These are phyloP conservation scores for Chalciporus chontae DNA, from an alignment of 768 basidiomycete genomes.

Conservation along the genomic window DNA sequence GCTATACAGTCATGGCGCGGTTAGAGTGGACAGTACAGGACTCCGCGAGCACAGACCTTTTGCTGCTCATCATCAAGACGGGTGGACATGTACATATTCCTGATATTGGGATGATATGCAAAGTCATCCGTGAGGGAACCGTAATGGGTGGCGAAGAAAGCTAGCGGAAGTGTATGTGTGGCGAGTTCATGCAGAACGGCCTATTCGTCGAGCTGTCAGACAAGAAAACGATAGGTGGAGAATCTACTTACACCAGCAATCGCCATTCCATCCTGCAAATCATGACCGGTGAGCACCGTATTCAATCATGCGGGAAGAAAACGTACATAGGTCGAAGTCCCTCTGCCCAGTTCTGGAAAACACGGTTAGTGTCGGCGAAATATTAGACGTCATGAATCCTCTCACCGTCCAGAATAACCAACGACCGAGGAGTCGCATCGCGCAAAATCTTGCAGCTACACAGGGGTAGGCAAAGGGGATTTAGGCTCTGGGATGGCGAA, in stretches of 20 bases:
- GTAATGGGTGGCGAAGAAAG: constrained; percentile 98
- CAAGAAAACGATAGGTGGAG: neutral
- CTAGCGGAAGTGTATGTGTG: constrained; percentile 84
- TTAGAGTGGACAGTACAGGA: neutral
- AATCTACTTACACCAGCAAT: constrained; percentile 72
- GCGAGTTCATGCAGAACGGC: constrained; percentile 94
- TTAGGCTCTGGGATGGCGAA: neutral
- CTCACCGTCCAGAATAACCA: constrained; percentile 93
- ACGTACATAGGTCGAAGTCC: constrained; percentile 88
- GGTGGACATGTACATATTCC: constrained; percentile 95
- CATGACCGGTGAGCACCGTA: constrained; percentile 12
- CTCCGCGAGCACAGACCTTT: constrained; percentile 48
- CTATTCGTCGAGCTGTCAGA: constrained; percentile 32
- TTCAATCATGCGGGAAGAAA: neutral
- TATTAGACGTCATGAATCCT: neutral
- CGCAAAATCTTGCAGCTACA: constrained; percentile 86
- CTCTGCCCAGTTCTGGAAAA: constrained; percentile 79
- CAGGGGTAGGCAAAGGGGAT: neutral
- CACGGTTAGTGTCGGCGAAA: constrained; percentile 8
- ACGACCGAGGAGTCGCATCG: constrained; percentile 88
- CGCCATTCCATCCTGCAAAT: constrained; percentile 89
- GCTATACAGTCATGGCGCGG: constrained; percentile 38
- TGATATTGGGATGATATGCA: constrained; percentile 85
- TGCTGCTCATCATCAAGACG: constrained; percentile 89
- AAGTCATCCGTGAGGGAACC: constrained; percentile 95